Conservation (phyloP, 148 eudicot species). For the Rhododendron griersonianum region DNA sequence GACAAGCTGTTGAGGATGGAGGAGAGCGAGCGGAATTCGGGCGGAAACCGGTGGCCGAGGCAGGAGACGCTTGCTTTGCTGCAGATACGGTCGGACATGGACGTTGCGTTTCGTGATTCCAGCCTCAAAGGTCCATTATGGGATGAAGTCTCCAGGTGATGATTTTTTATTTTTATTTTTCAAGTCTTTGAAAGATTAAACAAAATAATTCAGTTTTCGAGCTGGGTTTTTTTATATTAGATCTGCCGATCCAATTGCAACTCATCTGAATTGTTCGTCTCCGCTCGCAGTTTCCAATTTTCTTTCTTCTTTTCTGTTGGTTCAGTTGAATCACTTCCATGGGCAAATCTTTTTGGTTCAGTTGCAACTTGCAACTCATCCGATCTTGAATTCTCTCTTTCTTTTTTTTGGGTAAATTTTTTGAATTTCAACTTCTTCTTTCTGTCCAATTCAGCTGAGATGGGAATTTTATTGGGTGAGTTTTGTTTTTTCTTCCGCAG, state of each 20-base stretch:
- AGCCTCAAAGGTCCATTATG: conserved; percentile 92
- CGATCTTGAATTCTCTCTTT: background rate
- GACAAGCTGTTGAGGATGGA: conserved; percentile 18
- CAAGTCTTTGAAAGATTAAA: background rate
- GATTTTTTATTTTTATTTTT: background rate
- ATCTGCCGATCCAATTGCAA: conserved; percentile 9
- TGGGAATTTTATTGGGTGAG: background rate
- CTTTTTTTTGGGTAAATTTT: background rate
- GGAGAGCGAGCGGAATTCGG: conserved; percentile 35
- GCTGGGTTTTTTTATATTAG: background rate
- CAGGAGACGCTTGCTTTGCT: conserved; percentile 82
- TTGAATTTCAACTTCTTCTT: background rate
- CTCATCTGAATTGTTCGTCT: background rate
- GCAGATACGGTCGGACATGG: conserved; percentile 89
- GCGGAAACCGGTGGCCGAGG: conserved; percentile 94
- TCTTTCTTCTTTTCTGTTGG: conserved; percentile 7
- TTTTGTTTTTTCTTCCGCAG: background rate
- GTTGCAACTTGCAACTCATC: background rate
- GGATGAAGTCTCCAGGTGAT: conserved; percentile 93
- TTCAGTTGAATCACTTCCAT: background rate
- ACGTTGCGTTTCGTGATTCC: conserved; percentile 78
- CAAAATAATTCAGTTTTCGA: background rate
- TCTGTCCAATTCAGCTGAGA: background rate
- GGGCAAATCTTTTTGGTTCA: background rate
- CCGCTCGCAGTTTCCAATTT: background rate